Evolutionary conservation across 495 filamentous ascomycete genomes (phyloP).

Genomic region (Penicillium taxi): DNA sequence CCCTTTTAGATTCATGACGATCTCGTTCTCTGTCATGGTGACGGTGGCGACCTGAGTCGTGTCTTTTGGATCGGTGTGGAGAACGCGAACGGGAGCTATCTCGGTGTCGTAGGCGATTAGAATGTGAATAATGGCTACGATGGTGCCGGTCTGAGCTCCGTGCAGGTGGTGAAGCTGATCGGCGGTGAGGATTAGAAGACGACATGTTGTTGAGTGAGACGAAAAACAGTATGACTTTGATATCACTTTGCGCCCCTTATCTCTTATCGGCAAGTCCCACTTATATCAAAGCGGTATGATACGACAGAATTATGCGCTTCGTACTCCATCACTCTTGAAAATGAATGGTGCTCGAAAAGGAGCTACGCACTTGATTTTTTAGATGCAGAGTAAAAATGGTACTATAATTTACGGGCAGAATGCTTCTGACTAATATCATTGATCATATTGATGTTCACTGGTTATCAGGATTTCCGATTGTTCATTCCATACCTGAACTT

Average conservation of each 20-base stretch:
- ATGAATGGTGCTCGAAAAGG: too few relatives aligned
- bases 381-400: too few relatives aligned
- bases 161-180: conserved; percentile 4
- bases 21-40: conserved; percentile 8
- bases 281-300: too few relatives aligned
- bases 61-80: conserved; percentile 22
- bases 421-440: too few relatives aligned
- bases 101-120: conserved; percentile 18
- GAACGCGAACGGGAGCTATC: conserved; percentile 21
- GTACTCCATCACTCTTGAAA: too few relatives aligned
- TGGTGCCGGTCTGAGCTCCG: conserved; percentile 15
- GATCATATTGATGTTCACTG: too few relatives aligned
- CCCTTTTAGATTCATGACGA: conserved; percentile 6
- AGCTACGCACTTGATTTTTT: too few relatives aligned
- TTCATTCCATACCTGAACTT: too few relatives aligned
- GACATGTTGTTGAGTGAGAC: conserved; percentile 16
- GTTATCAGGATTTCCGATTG: too few relatives aligned
- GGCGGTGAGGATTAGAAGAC: conserved; percentile 13
- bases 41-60: conserved; percentile 15
- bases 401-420: too few relatives aligned
- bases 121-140: conserved; percentile 18
- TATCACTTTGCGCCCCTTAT: background rate
- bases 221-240: too few relatives aligned
- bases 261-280: background rate
- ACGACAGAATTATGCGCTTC: too few relatives aligned